phyloP scores from a whole-genome alignment of 768 basidiomycete species.

The Gyrodon lividus region DNA sequence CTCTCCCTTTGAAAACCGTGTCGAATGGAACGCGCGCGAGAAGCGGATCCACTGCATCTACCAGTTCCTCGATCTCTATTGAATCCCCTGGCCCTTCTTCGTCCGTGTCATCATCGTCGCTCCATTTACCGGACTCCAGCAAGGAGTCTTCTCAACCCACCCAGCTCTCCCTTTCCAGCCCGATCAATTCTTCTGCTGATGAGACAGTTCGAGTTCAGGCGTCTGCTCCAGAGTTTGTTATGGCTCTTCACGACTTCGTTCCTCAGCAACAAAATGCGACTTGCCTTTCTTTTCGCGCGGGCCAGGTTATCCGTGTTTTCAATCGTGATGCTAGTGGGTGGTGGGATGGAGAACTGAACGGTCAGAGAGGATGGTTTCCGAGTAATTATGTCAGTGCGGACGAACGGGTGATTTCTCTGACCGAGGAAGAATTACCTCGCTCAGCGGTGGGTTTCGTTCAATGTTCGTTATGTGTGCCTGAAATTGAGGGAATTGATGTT shows the following conservation, averaged over 20 bases:
- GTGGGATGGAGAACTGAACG: conserved; percentile 98
- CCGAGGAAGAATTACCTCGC: conserved; percentile 54
- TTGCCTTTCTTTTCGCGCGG: conserved; percentile 85
- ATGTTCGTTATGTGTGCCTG: not conserved
- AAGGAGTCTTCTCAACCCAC: conserved; percentile 30
- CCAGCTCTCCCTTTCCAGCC: conserved; percentile 29
- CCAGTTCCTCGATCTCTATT: conserved; percentile 54
- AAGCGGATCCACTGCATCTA: conserved; percentile 55
- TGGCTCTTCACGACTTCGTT: conserved; percentile 90
- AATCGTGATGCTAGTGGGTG: conserved; percentile 88
- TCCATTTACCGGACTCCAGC: conserved; percentile 36
- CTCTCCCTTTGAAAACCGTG: conserved; percentile 13
- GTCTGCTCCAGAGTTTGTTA: conserved; percentile 64
- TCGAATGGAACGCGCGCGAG: conserved; percentile 35
- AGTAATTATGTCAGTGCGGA: conserved; percentile 89
- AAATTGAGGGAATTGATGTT: conserved; percentile 2
- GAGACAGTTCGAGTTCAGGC: conserved; percentile 45
- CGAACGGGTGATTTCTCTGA: conserved; percentile 47
- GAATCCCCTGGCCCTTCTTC: conserved; percentile 56
- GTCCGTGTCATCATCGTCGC: conserved; percentile 51
- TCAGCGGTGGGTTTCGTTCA: conserved; percentile 38
- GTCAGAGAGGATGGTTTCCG: conserved; percentile 94
- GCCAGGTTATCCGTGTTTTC: conserved; percentile 89
- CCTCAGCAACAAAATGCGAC: conserved; percentile 71
- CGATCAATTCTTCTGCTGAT: conserved; percentile 44